These are phyloP conservation scores for Fraxinus excelsior DNA, from an alignment of 257 asterid genomes.

Conservation along the genomic window DNA sequence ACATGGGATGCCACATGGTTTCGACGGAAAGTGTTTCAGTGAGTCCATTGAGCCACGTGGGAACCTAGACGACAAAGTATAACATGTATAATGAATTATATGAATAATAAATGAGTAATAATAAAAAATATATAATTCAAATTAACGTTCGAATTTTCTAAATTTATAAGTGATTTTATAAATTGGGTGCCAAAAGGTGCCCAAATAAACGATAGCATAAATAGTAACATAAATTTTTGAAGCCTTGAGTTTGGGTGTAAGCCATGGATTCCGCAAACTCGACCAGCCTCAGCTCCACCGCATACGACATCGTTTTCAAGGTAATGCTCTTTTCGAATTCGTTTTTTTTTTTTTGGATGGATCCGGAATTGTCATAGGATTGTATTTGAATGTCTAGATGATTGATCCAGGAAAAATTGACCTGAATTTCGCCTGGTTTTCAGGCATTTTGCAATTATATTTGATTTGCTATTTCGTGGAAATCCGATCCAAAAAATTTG, in stretches of 20 bases:
- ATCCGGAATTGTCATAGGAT: slow-evolving; percentile 3
- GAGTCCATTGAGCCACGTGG: too few relatives aligned
- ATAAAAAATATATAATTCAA: too few relatives aligned
- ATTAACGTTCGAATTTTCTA: too few relatives aligned
- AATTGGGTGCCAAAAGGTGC: too few relatives aligned
- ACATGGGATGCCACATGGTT: too few relatives aligned
- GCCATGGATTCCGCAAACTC: slow-evolving; percentile 43
- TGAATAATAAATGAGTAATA: too few relatives aligned
- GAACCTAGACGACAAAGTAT: too few relatives aligned
- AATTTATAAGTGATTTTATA: too few relatives aligned
- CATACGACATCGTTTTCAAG: slow-evolving; percentile 24
- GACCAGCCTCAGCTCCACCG: slow-evolving; percentile 30
- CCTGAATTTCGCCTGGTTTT: slow-evolving; percentile 16
- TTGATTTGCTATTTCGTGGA: not conserved
- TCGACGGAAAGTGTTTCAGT: too few relatives aligned
- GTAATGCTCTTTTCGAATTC: not conserved
- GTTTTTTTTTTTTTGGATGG: not conserved
- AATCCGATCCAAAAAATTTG: not conserved
- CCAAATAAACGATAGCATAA: too few relatives aligned
- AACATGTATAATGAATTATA: too few relatives aligned
- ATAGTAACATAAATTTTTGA: not conserved
- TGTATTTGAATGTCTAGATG: not conserved
- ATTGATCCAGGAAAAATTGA: slow-evolving; percentile 16
- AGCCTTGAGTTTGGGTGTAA: slow-evolving; percentile 17
- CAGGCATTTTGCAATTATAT: slow-evolving; percentile 1